Conservation (phyloP, 176 grass and related monocot genomes). For the Oryza rufipogon region DNA sequence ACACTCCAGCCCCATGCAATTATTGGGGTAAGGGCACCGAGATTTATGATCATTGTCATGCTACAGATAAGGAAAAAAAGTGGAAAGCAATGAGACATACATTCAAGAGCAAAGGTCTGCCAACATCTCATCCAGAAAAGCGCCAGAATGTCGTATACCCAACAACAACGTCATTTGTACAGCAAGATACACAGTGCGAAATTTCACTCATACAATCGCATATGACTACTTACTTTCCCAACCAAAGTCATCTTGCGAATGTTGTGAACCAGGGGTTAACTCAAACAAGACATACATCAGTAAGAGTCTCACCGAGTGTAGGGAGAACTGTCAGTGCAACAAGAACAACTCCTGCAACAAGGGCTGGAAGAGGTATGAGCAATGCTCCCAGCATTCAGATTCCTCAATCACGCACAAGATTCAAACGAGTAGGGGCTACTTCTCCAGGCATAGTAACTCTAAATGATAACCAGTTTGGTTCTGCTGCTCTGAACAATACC, state of each 20-base stretch:
- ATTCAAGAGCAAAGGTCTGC: constrained; percentile 48
- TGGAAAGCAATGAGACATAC: constrained; percentile 66
- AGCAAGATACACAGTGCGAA: constrained; percentile 41
- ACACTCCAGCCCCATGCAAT: constrained; percentile 75
- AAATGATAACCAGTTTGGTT: constrained; percentile 39
- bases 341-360: constrained; percentile 22
- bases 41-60: constrained; percentile 74
- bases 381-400: constrained; percentile 34
- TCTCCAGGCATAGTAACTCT: constrained; percentile 27
- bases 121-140: constrained; percentile 47
- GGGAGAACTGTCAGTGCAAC: constrained; percentile 27
- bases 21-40: constrained; percentile 65
- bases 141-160: constrained; percentile 28
- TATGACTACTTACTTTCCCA: constrained; percentile 31
- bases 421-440: constrained; percentile 52
- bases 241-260: constrained; percentile 20
- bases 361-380: constrained; percentile 24
- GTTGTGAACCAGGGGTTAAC: constrained; percentile 35
- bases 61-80: constrained; percentile 69
- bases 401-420: constrained; percentile 43
- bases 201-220: constrained; percentile 20
- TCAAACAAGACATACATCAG: constrained; percentile 40
- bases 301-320: constrained; percentile 46
- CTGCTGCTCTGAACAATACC: constrained; percentile 35
- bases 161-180: constrained; percentile 17